Evolutionary conservation across 352 stramenopile species (phyloP).

Genomic region (Phytopythium aichiense): DNA sequence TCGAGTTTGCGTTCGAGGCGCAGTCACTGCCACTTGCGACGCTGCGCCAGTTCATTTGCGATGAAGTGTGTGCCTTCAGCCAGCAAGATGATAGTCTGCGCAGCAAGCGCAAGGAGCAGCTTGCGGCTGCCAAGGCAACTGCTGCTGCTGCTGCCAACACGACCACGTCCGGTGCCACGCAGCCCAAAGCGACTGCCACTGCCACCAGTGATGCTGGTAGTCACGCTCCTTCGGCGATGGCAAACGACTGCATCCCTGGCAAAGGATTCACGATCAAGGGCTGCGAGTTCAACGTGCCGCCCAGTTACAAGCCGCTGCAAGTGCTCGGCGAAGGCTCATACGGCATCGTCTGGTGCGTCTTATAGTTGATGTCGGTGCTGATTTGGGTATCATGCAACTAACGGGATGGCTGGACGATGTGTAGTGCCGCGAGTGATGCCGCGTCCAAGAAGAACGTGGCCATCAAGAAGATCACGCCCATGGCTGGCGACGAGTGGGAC

Average conservation of each 20-base stretch:
- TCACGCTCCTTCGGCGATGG: not conserved
- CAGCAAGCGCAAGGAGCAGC: conserved; percentile 23
- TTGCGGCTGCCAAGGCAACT: conserved; percentile 8
- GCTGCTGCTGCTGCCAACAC: not conserved
- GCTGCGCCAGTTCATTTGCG: conserved; percentile 73
- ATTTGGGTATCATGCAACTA: conserved; percentile 7
- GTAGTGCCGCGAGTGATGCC: conserved; percentile 66
- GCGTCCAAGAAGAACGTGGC: conserved; percentile 77
- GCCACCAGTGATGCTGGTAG: not conserved
- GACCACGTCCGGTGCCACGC: not conserved
- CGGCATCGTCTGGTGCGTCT: conserved; percentile 82
- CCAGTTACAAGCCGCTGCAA: conserved; percentile 78
- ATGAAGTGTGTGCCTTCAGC: conserved; percentile 68
- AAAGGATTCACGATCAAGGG: conserved; percentile 78
- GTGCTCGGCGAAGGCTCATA: conserved; percentile 91
- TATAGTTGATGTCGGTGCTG: not conserved
- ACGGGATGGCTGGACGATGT: conserved; percentile 7
- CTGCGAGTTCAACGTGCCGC: conserved; percentile 81
- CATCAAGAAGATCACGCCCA: conserved; percentile 93
- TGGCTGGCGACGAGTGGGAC: conserved; percentile 87
- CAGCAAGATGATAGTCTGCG: conserved; percentile 22
- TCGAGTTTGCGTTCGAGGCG: conserved; percentile 81
- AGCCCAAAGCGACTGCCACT: not conserved
- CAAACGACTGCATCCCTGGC: conserved; percentile 56
- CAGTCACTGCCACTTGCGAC: conserved; percentile 68